Evolutionary conservation across 2,329 filamentous ascomycete species (phyloP).

Genomic region (Calonectria hongkongensis): DNA sequence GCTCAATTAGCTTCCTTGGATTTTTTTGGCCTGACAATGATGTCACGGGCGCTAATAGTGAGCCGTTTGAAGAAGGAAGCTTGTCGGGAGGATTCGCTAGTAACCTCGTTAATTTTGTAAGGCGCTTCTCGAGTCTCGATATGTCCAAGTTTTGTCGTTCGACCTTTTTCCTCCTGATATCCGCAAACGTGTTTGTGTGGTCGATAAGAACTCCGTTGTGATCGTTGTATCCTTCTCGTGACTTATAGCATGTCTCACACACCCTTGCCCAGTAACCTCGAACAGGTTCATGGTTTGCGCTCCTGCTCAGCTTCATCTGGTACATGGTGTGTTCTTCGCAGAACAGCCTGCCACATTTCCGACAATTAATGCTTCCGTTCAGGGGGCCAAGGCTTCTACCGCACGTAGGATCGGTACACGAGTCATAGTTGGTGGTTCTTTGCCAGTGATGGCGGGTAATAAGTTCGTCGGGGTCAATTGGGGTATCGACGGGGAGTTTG

Average conservation of each 20-base stretch:
- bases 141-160: conserved; percentile 92
- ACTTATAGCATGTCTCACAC: conserved; percentile 99
- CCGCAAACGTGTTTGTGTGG: conserved; percentile 82
- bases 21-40: conserved; percentile 81
- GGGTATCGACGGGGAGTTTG: conserved; percentile 63
- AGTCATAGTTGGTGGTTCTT: conserved; percentile 81
- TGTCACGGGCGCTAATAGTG: conserved; percentile 76
- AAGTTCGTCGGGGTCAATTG: conserved; percentile 88
- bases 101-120: conserved; percentile 92
- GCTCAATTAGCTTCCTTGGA: conserved; percentile 87
- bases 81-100: conserved; percentile 85
- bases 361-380: conserved; percentile 92
- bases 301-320: conserved; percentile 96
- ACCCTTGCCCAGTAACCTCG: conserved; percentile 95
- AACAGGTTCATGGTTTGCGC: conserved; percentile 91
- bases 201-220: conserved; percentile 83
- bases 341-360: conserved; percentile 93
- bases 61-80: conserved; percentile 69
- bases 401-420: conserved; percentile 91
- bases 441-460: conserved; percentile 96
- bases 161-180: conserved; percentile 83
- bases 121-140: conserved; percentile 90
- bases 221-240: conserved; percentile 95
- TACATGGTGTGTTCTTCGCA: conserved; percentile 99
- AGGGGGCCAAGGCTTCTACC: conserved; percentile 85